Evolutionary conservation across 1,139 yeast genomes (phyloP).

Genomic region (Petasospora fabianii): DNA sequence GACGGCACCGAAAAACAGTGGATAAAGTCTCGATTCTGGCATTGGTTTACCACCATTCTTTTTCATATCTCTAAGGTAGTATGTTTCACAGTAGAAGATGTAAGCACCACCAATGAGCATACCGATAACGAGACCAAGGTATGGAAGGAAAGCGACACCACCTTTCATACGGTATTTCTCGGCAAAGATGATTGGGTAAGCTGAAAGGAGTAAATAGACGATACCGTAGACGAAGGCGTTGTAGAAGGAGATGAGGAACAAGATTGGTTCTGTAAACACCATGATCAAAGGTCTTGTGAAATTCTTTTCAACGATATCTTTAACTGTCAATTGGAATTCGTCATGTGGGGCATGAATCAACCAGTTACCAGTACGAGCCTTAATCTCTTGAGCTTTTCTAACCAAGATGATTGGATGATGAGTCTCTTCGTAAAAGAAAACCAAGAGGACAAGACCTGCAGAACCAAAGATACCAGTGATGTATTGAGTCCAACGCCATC

Average conservation of each 20-base stretch:
- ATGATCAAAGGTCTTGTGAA: conserved; percentile 65
- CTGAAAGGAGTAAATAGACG: conserved; percentile 71
- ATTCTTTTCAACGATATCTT: conserved; percentile 66
- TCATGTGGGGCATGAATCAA: conserved; percentile 84
- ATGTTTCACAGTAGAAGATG: conserved; percentile 35
- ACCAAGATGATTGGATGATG: conserved; percentile 57
- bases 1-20: conserved; percentile 68
- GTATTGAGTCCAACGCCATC: conserved; percentile 80
- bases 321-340: conserved; percentile 55
- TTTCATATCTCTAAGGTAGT: conserved; percentile 38
- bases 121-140: conserved; percentile 59
- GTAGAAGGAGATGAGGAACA: conserved; percentile 65
- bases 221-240: conserved; percentile 85
- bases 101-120: conserved; percentile 52
- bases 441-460: conserved; percentile 36
- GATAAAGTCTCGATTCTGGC: conserved; percentile 77
- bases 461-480: conserved; percentile 60
- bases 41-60: conserved; percentile 55
- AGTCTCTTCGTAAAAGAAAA: conserved; percentile 56
- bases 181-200: conserved; percentile 70
- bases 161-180: conserved; percentile 54
- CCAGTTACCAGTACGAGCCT: conserved; percentile 64
- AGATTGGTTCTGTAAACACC: conserved; percentile 70
- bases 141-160: conserved; percentile 62
- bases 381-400: conserved; percentile 57